Percentiles rank a stretch among this genome's conserved stretches.
Evolutionary conservation across 345 rosid species (phyloP).

Genomic region (Microcos paniculata): DNA sequence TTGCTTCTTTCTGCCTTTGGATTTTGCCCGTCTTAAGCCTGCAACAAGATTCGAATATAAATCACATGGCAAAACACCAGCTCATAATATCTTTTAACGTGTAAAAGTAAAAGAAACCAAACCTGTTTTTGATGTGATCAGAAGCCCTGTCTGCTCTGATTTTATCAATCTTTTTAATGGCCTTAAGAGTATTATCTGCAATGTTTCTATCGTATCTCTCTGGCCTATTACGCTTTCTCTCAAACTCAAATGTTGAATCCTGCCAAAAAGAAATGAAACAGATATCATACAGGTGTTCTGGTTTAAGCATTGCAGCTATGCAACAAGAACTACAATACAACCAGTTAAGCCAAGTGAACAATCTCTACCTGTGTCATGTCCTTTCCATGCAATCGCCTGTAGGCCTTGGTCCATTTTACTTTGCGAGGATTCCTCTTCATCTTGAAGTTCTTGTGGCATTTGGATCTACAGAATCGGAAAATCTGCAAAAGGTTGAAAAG

Average conservation of each 20-base stretch:
- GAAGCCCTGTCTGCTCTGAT: slow-evolving; percentile 56
- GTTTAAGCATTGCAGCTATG: background rate
- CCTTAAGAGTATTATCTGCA: slow-evolving; percentile 64
- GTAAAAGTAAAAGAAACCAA: background rate
- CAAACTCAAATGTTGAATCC: slow-evolving; percentile 95
- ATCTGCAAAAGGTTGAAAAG: slow-evolving; percentile 43
- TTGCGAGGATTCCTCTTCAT: slow-evolving; percentile 99
- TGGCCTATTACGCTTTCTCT: slow-evolving; percentile 93
- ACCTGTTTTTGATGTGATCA: slow-evolving; percentile 62
- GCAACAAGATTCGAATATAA: slow-evolving; percentile 19
- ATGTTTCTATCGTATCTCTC: slow-evolving; percentile 92
- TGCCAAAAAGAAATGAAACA: slow-evolving; percentile 17
- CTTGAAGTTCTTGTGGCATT: slow-evolving; percentile 92
- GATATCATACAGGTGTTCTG: background rate
- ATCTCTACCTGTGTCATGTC: slow-evolving; percentile 89
- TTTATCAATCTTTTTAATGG: slow-evolving; percentile 88
- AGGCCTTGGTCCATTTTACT: slow-evolving; percentile 97
- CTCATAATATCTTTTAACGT: background rate
- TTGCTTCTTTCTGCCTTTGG: slow-evolving; percentile 39
- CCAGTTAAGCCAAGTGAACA: background rate
- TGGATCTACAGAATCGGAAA: slow-evolving; percentile 85
- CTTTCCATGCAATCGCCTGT: slow-evolving; percentile 73
- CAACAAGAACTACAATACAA: background rate
- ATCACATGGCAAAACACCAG: background rate
- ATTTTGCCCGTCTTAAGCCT: slow-evolving; percentile 58